phyloP scores from a whole-genome alignment of 306 rosid species.

The Trifolium fragiferum region DNA sequence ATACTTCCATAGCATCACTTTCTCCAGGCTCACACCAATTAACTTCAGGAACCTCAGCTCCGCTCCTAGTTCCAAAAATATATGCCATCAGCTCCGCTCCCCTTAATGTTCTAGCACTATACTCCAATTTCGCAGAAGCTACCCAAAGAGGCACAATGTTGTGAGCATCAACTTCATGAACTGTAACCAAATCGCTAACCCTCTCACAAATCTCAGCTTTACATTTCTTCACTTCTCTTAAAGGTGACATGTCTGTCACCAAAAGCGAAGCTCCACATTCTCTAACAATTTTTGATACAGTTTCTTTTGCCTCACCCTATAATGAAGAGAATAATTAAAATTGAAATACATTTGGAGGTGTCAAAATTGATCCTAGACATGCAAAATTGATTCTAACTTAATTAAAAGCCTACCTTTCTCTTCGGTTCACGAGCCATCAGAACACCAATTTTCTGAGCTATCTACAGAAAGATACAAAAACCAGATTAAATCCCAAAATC shows the following conservation, averaged over 20 bases:
- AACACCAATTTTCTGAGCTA: no score
- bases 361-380: no score
- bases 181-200: slow-evolving; percentile 59
- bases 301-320: slow-evolving; percentile 90
- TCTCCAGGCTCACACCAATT: slow-evolving; percentile 94
- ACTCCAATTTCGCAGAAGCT: slow-evolving; percentile 88
- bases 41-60: slow-evolving; percentile 90
- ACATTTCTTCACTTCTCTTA: slow-evolving; percentile 69
- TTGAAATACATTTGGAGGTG: no score
- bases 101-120: slow-evolving; percentile 85
- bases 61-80: slow-evolving; percentile 53
- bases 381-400: no score
- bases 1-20: slow-evolving; percentile 74
- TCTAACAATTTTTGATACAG: slow-evolving; percentile 65
- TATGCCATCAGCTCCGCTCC: slow-evolving; percentile 33
- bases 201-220: slow-evolving; percentile 77
- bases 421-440: no score
- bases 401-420: no score
- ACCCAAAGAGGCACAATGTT: slow-evolving; percentile 88
- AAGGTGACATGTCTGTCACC: slow-evolving; percentile 87
- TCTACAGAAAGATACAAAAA: no score
- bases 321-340: not conserved
- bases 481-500: no score
- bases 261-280: slow-evolving; percentile 87
- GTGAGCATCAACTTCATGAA: slow-evolving; percentile 95